phyloP scores from a whole-genome alignment of 371 early-diverging fungal species.

The Blyttiomyces sp. region DNA sequence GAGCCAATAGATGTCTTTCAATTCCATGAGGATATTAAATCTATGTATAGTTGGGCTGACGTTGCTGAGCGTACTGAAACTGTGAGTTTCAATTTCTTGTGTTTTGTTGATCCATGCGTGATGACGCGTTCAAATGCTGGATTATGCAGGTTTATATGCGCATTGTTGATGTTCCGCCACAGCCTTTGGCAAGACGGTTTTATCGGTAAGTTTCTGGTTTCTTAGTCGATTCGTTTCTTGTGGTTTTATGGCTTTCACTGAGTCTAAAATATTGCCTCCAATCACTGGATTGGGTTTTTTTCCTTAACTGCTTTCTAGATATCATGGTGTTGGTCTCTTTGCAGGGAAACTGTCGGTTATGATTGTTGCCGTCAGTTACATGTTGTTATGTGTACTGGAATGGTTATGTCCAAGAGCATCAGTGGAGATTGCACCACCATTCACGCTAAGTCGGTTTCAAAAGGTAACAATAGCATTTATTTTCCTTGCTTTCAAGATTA shows the following conservation, averaged over 20 bases:
- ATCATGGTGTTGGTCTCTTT: constrained; percentile 86
- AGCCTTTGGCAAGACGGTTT: constrained; percentile 80
- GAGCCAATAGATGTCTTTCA: constrained; percentile 66
- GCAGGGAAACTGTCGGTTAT: constrained; percentile 91
- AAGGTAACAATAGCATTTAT: no score
- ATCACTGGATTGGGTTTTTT: no score
- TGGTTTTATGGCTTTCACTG: no score
- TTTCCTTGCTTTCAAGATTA: no score
- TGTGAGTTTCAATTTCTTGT: constrained; percentile 31
- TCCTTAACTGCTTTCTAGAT: constrained; percentile 39
- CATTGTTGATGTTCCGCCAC: constrained; percentile 54
- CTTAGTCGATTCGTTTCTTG: no score
- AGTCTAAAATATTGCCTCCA: no score
- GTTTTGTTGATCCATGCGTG: constrained; percentile 5
- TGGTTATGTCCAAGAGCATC: constrained; percentile 74
- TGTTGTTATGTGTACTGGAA: constrained; percentile 78
- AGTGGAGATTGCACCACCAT: no score
- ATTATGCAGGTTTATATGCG: constrained; percentile 61
- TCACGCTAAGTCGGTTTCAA: no score
- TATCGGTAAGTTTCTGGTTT: constrained; percentile 43
- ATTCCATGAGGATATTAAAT: constrained; percentile 80
- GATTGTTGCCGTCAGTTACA: constrained; percentile 81
- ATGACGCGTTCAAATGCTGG: neutral
- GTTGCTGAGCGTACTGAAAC: constrained; percentile 90
- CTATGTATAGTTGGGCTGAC: constrained; percentile 95